phyloP scores from a whole-genome alignment of 768 basidiomycete species.

The Hygrocybe punicea region DNA sequence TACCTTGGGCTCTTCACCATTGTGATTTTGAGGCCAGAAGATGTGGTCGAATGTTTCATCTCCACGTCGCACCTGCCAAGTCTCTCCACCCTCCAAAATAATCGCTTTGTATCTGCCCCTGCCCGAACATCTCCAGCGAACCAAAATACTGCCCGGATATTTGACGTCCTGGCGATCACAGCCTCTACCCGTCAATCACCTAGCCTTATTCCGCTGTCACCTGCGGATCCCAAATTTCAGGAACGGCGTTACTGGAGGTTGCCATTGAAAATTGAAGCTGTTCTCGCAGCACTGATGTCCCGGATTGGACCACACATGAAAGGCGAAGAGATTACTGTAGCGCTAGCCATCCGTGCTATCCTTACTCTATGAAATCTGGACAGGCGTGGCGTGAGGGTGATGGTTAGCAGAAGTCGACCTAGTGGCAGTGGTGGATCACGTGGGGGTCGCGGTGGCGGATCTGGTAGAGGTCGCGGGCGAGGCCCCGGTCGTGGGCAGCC shows the following conservation, averaged over 20 bases:
- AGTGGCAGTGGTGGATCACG: background rate
- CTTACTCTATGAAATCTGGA: background rate
- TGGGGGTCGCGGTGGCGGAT: no score
- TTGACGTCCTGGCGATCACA: slow-evolving; percentile 5
- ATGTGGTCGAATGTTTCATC: background rate
- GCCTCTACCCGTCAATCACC: background rate
- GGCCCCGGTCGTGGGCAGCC: slow-evolving; percentile 8
- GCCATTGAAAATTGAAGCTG: background rate
- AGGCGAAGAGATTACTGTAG: background rate
- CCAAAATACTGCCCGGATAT: slow-evolving; percentile 11
- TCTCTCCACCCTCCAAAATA: slow-evolving; percentile 10
- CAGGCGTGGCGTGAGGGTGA: background rate
- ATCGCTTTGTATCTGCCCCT: slow-evolving; percentile 6
- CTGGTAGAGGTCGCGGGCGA: slow-evolving; percentile 3
- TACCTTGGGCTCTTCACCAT: slow-evolving; percentile 11
- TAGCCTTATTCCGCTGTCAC: background rate
- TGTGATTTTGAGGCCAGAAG: slow-evolving; percentile 10
- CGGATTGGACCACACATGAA: background rate
- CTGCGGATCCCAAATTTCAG: background rate
- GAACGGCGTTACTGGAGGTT: background rate
- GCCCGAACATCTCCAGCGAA: slow-evolving; percentile 2
- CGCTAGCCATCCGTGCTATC: background rate
- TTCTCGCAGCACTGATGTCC: slow-evolving; percentile 5
- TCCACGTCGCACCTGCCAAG: slow-evolving; percentile 6
- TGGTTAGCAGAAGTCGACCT: background rate